Evolutionary conservation across 257 asterid species (phyloP), one percentile per base, ranked within the genome.

Genomic region (Rubia yunnanensis): DNA sequence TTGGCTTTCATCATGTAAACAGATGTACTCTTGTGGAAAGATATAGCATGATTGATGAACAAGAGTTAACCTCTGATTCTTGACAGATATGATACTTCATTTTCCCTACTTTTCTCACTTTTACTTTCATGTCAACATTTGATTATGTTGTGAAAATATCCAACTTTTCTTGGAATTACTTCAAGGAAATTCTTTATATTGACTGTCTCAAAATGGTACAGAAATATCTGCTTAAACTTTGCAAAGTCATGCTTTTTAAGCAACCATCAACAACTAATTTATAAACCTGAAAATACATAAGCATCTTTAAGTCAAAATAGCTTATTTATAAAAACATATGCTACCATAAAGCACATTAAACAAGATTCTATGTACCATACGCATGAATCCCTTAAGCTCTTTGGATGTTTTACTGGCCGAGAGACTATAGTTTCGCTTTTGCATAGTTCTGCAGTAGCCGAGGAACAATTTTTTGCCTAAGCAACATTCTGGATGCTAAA

Each of bases 371-470:
- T 81, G 59, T 91, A 91, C 97, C 78, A 86, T 81, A 76, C 80
- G 79, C 83, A 80, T 86, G 77, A 88, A 83, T 64, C 96, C 97
- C 58, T 76, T 78, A 69, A 77, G 81, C 55, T 77, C 87, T 59
- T 82, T 82, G 18, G 83, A 65, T 26, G 88, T 68, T 76, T 77
- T 78, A 82, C 81, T 73, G 79, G 92, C n/a, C n/a, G n/a, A n/a
- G n/a, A n/a, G n/a, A n/a, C n/a, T n/a, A n/a, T n/a, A n/a, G n/a
- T n/a, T n/a, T n/a, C n/a, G n/a, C n/a, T n/a, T n/a, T n/a, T n/a
- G n/a, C n/a, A n/a, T n/a, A n/a, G n/a, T n/a, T n/a, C n/a, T n/a
- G n/a, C n/a, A n/a, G n/a, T n/a, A n/a, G n/a, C n/a, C n/a, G n/a
- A n/a, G n/a, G n/a, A n/a, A n/a, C n/a, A n/a, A n/a, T n/a, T n/a